Evolutionary conservation across 2,329 filamentous ascomycete species (phyloP), one percentile per base, ranked within the genome.

Genomic region (Mycogone perniciosa): DNA sequence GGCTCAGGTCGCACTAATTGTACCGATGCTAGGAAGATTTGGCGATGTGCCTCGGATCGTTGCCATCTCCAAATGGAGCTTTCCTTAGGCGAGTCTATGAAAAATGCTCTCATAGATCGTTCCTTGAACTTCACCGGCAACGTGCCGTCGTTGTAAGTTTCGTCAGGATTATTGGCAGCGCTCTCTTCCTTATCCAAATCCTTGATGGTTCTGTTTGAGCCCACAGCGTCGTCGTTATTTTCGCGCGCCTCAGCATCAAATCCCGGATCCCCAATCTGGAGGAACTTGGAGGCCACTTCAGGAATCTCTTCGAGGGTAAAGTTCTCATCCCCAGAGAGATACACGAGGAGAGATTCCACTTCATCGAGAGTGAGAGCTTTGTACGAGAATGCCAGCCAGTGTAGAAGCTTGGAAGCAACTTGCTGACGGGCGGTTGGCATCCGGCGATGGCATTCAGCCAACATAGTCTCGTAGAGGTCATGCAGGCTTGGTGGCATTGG

Each of bases 81-180:
- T 4, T 45, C 46, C 2, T 44, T 40, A 1, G 54, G 40, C 2
- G 50, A 37, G n/a, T 59, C 54, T 1, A 44, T 55, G 26, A 65
- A 65, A 11, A 62, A 66, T 0, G 56, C 34, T 4, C 60, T 54
- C 63, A 66, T 64, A 0, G 62, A 64, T 0, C 64, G 58, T 27
- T 65, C 64, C 5, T 61, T 50, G 7, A 66, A 64, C 6, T 62
- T 62, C 9, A 66, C 60, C 0, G 58, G 57, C 1, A 66, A 50
- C 1, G 48, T 39, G 0, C 57, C 63, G 31, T 66, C 64, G 6
- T 63, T 53, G 9, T 64, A 66, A 3, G 56, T 43, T 0, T 48
- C 37, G 1, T 62, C 59, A 0, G 54, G 51, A 1, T 56, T 46
- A 6, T 38, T 34, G 6, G 50, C 43, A 9, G 39, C 30, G 0